Base-by-base conservation (phyloP, 2,329 filamentous ascomycete species). In the Colletotrichum spinosum region DNA sequence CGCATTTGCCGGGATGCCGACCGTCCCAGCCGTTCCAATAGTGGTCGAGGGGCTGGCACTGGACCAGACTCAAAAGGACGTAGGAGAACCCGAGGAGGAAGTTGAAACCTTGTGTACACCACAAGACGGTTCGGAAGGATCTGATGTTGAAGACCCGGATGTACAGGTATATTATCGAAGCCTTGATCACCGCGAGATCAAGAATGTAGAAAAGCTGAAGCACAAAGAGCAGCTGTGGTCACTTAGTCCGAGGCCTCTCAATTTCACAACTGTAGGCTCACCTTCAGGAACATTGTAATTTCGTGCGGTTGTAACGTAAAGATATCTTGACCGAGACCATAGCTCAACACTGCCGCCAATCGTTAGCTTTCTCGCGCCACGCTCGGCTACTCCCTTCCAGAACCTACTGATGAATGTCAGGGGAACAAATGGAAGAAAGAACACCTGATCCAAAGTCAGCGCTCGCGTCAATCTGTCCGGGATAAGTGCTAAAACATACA, bases 261-360 rank as follows among this genome's bases (percentile, higher is more conserved):
- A 34, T 4, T 1, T 55, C 37, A 6, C 2, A 2, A 15, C 1
- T 34, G 12, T 17, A 2, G 11, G 3, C 38, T 2, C 67, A 78
- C 72, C 67, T 72, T 75, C 46, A 79, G 69, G 5, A 73, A 73
- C 4, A 53, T 39, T 0, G 73, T 73, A 12, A 79, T 69, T 0
- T 53, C 56, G 1, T 71, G 65, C 5, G 61, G 45, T 3, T 71
- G 58, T 1, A 79, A 57, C 6, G 72, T 74, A 78, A 78, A 80
- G 5, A 79, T 73, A 41, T 80, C 78, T 17, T 74, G 70, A 3
- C 78, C 78, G 42, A 79, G 76, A 0, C 70, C 74, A 68, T 48
- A 1, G 69, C 53, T 1, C 38, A 41, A 13, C 38, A 71, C 69
- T 10, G 71, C 75, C 25, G 12, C 9, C 12, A 9, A 12, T 11